phyloP scores from a whole-genome alignment of 192 early-diverging fungal genomes.

The Rhizoclosmatium globosum region DNA sequence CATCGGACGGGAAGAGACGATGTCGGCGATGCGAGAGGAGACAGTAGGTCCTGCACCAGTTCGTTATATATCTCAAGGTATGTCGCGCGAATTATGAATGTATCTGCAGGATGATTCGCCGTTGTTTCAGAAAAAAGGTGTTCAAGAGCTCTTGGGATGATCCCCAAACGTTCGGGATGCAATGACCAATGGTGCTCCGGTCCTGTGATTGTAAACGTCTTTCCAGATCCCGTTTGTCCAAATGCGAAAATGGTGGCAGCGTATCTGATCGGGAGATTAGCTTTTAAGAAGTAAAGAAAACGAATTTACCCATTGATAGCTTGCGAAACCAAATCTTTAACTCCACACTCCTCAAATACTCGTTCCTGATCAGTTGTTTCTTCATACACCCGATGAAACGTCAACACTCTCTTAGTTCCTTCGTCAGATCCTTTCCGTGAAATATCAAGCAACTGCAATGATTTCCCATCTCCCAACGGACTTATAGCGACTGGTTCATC shows the following conservation, averaged over 20 bases:
- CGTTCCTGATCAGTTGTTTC: slow-evolving; percentile 41
- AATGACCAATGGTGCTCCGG: slow-evolving; percentile 43
- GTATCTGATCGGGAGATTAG: slow-evolving; percentile 43
- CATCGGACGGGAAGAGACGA: slow-evolving; percentile 55
- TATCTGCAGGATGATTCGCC: neutral
- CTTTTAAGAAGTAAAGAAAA: neutral
- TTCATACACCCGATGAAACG: slow-evolving; percentile 55
- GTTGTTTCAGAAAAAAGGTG: slow-evolving; percentile 49
- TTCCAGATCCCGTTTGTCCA: slow-evolving; percentile 66
- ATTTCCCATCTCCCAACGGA: slow-evolving; percentile 2
- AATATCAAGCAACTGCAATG: neutral
- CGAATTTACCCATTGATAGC: slow-evolving; percentile 54
- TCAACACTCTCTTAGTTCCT: slow-evolving; percentile 41
- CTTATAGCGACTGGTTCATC: slow-evolving; percentile 23
- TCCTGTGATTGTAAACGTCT: slow-evolving; percentile 68
- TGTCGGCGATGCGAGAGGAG: slow-evolving; percentile 32
- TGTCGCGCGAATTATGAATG: slow-evolving; percentile 43
- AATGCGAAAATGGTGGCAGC: slow-evolving; percentile 65
- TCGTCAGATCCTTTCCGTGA: neutral
- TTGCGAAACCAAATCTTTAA: slow-evolving; percentile 47
- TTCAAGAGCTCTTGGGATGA: slow-evolving; percentile 56
- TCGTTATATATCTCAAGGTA: slow-evolving; percentile 71
- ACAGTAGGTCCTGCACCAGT: slow-evolving; percentile 60
- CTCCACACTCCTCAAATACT: slow-evolving; percentile 59
- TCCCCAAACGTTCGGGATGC: slow-evolving; percentile 34